Conservation (phyloP, 2,329 filamentous ascomycete species). For the Chrysoporthe deuterocubensis region DNA sequence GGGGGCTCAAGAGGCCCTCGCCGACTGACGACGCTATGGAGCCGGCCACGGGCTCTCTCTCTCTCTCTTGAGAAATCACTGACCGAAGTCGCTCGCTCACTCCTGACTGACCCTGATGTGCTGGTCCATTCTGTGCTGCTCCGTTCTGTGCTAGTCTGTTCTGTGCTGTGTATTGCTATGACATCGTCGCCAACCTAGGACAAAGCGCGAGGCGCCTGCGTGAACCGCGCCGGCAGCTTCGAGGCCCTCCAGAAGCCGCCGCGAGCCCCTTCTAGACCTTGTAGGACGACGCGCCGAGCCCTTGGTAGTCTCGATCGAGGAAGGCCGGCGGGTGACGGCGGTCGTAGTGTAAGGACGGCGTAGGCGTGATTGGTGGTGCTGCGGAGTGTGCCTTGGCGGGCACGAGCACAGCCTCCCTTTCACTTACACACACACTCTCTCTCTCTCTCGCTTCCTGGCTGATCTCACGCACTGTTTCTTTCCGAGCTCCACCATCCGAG, state of each 20-base stretch:
- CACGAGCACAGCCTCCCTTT: conserved; percentile 5
- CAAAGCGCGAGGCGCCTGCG: no score
- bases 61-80: conserved; percentile 10
- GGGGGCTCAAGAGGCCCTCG: neutral
- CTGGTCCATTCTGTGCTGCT: neutral
- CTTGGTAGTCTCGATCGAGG: no score
- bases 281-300: no score
- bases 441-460: neutral
- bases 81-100: conserved; percentile 21
- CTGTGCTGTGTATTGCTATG: neutral
- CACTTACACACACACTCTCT: neutral
- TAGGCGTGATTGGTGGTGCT: conserved; percentile 1
- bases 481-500: no score
- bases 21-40: conserved; percentile 5
- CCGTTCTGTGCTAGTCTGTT: neutral
- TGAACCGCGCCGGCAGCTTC: no score
- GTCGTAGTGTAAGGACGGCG: neutral
- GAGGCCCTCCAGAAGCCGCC: no score
- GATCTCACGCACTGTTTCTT: neutral
- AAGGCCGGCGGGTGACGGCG: neutral
- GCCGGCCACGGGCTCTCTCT: neutral
- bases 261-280: no score
- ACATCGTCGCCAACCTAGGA: no score
- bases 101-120: neutral
- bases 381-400: neutral